Evolutionary conservation across 768 basidiomycete species (phyloP).

Genomic region (Tulasnella sp.): DNA sequence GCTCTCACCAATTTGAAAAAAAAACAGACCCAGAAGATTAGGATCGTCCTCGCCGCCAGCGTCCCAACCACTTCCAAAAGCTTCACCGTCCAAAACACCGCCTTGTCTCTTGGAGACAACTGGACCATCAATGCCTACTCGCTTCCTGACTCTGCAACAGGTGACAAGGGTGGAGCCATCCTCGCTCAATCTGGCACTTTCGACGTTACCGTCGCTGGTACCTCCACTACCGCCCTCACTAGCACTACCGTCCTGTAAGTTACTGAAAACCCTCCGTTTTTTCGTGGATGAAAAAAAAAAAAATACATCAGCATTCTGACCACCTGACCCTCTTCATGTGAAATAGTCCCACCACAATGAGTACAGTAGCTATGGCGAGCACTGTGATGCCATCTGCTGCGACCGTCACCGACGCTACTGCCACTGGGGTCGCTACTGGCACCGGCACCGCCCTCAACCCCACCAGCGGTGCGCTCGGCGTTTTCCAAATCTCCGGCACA

Average conservation of each 20-base stretch:
- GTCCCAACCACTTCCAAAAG: neutral
- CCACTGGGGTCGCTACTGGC: neutral
- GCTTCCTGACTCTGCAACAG: neutral
- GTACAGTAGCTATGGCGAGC: neutral
- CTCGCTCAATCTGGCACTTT: constrained; percentile 9
- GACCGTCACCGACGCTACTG: neutral
- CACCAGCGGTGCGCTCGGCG: constrained; percentile 6
- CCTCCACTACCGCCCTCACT: neutral
- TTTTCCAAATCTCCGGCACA: constrained; percentile 4
- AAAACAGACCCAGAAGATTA: neutral
- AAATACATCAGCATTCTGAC: neutral
- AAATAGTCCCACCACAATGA: constrained; percentile 12
- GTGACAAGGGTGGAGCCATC: constrained; percentile 2
- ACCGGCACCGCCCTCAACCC: neutral
- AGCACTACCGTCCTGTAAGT: neutral
- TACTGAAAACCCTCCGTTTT: neutral
- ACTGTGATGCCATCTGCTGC: neutral
- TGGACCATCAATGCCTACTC: neutral
- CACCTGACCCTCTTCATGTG: neutral
- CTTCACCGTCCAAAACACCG: neutral
- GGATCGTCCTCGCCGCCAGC: neutral
- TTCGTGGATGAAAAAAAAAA: neutral
- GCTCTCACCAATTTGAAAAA: neutral
- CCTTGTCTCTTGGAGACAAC: constrained; percentile 3
- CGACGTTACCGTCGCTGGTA: neutral